phyloP scores from a whole-genome alignment of 768 basidiomycete species.

The Boletus vinaceobasis region DNA sequence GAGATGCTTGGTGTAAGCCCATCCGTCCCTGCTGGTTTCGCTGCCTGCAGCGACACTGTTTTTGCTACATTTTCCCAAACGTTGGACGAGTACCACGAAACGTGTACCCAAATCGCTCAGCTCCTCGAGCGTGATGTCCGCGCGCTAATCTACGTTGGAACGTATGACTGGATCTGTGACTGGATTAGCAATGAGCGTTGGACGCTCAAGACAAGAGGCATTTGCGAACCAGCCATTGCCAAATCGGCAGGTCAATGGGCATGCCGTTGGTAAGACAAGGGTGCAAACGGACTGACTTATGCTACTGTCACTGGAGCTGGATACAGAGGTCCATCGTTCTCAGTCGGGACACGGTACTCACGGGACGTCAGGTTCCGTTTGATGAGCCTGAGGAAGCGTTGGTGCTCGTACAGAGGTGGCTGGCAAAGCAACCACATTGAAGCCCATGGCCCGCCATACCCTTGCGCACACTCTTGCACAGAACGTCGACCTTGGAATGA shows the following conservation, averaged over 20 bases:
- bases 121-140: slow-evolving; percentile 72
- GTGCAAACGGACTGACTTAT: slow-evolving; percentile 55
- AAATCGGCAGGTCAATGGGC: slow-evolving; percentile 52
- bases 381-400: slow-evolving; percentile 55
- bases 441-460: neutral
- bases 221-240: slow-evolving; percentile 46
- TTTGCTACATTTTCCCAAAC: slow-evolving; percentile 41
- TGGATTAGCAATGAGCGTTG: slow-evolving; percentile 71
- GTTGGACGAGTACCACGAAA: slow-evolving; percentile 37
- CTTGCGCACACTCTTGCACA: neutral
- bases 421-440: slow-evolving; percentile 24
- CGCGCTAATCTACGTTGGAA: slow-evolving; percentile 66
- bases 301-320: slow-evolving; percentile 62
- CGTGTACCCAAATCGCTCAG: slow-evolving; percentile 32
- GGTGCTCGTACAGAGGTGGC: slow-evolving; percentile 45
- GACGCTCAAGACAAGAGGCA: slow-evolving; percentile 50
- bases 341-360: neutral
- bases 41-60: slow-evolving; percentile 40
- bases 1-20: slow-evolving; percentile 56
- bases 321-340: slow-evolving; percentile 43
- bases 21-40: slow-evolving; percentile 34
- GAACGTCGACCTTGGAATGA: neutral
- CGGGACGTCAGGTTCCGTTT: slow-evolving; percentile 43
- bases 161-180: slow-evolving; percentile 73
- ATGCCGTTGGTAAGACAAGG: slow-evolving; percentile 50